Evolutionary conservation across 2,329 filamentous ascomycete species (phyloP), one percentile per base, ranked within the genome.

Genomic region (Epichloe festucae): DNA sequence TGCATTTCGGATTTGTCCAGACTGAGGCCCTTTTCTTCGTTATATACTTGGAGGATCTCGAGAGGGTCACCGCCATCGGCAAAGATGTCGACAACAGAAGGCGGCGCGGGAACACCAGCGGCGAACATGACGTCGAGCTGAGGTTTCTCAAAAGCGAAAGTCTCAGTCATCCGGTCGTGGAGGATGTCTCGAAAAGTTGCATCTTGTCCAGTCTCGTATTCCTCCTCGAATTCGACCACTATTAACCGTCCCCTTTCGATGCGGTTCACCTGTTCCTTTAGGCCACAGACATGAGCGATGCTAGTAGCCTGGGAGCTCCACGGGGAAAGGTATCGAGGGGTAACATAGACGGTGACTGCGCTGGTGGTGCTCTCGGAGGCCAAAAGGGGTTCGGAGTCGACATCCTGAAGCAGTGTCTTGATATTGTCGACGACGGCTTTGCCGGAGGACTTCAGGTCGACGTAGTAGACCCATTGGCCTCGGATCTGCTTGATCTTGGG

Each of bases 291-390:
- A 58, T 93, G 83, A 50, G 91, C 86, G 66, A 97, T 96, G 65
- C 83, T 91, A 46, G 91, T 95, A 31, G 90, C 91, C 68, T 96
- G 90, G 52, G 90, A 95, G 70, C 89, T 96, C 93, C 93, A 98
- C 65, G 93, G 93, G 41, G 90, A 96, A 59, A 95, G 90, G 60
- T 87, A 86, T 58, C 91, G 81, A 19, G 91, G 91, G 46, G 79
- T 82, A 53, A 95, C 77, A 64, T 89, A 88, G 65, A 87, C 78
- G 55, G 83, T 73, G 47, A 76, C 69, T 43, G 74, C 72, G 53
- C 73, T 67, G 50, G 78, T 75, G 55, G 62, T 61, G 40, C 57
- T 61, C 40, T 62, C 59, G 15, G 66, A 55, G 23, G 61, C 53
- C 38, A 58, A 43, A 38, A 59, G 54, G 35, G 63, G 49, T 44